Base-by-base conservation (phyloP, 2,329 filamentous ascomycete species). In the Leptodontidium sp. region DNA sequence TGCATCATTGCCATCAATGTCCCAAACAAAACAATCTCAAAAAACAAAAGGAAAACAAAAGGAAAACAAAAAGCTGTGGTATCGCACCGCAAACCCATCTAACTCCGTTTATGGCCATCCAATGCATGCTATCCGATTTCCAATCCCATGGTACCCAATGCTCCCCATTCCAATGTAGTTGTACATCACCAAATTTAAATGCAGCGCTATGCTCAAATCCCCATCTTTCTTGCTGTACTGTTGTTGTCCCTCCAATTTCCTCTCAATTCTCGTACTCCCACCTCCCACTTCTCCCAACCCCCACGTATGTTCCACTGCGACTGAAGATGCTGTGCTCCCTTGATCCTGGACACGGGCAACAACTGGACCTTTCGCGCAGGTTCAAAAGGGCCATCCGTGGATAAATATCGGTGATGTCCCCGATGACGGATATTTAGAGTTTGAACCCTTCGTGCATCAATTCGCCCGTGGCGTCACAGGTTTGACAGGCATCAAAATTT, bases 121-220 rank as follows among this genome's bases (percentile, higher is more conserved):
- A 53, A 67, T 65, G 65, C 64, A 62, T 63, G 45, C 29, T 63
- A 40, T 32, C 40, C 29, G 29, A 21, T 49, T 53, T 15, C 61
- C n/a, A 52, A 55, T 62, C 32, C 58, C 26, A 59, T 21, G n/a
- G 52, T 26, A 17, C 26, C 49, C 65, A 49, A 63, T 62, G 24
- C 43, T 50, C 47, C 43, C 14, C 2, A 12, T 49, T 35, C 45
- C 47, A 64, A 64, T 65, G 40, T 58, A 64, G 24, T 58, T 35
- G 9, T 63, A 64, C 32, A 59, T 12, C 17, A 8, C 26, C 4
- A 52, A 57, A 62, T 26, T 17, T 49, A 53, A 64, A 47, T 50
- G 24, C 55, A 43, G 38, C 58, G 65, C 66, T 68, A 67, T 68
- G 64, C 66, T 62, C 61, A 50, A 64, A 64, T 9, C 14, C 9